Evolutionary conservation across 805 yeast genomes (phyloP), one percentile per base, ranked within the genome.

Genomic region (Pichia californica): DNA sequence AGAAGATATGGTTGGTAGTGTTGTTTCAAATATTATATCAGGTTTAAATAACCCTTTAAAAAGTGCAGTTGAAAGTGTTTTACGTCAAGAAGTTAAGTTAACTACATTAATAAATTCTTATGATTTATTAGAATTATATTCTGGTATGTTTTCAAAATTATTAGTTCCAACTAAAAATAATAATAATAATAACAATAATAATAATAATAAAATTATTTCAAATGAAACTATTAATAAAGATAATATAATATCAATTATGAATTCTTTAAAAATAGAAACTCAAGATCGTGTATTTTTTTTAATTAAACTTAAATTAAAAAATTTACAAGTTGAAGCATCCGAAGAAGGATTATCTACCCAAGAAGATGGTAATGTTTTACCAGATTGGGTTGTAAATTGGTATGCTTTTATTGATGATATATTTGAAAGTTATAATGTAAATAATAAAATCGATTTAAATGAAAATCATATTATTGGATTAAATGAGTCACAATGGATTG

Each of bases 321-420:
- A 66, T 15, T 49, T 56, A 10, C 60, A 56, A 44, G 50, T 56
- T 1, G 56, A 63, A 55, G 14, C 63, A 54, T 55, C 67, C 44
- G 59, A 60, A 31, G 47, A 40, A 15, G 34, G 20, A n/a, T 47
- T 71, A 15, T 59, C 67, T 40, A 27, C 40, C 4, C 11, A 10
- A 7, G 72, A 71, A 25, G 86, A 86, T 47, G 65, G 85, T 19
- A 44, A 57, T 20, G 76, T 81, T 47, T 80, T 95, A 5, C 96
- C 97, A 0, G 94, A 85, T 47, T 89, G 94, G 88, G 64, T 85
- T 19, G 67, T 74, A 38, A 81, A 77, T n/a, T 79, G 81, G 51
- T 71, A 83, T 38, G 66, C 76, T 0, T 82, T 77, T 14, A 66
- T 83, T 25, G 67, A 81, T 44, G 77, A 77, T 1, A 61, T 86